Base-by-base conservation (phyloP, 306 rosid genomes). In the Casuarina cunninghamiana region DNA sequence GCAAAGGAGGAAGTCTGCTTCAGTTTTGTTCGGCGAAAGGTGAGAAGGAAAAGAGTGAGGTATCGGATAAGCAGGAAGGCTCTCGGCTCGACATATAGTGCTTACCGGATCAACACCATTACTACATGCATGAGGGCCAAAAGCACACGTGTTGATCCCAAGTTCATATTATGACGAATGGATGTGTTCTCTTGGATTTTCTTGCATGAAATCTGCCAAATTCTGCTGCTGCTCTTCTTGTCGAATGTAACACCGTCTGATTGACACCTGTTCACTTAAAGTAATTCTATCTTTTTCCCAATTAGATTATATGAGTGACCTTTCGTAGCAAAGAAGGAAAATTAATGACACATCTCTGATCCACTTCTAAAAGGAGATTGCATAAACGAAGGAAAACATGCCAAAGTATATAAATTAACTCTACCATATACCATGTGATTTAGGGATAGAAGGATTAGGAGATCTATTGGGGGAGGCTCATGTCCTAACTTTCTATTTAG, bases 61-160 rank as follows among this genome's bases (percentile, higher is more conserved):
- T 4, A 7, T 69, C 73, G 74, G 55, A 2, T 60, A 62, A 12
- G 80, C 76, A 4, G 51, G 39, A 11, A 35, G 78, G 42, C 74
- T 43, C 5, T 3, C 37, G 70, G 4, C 5, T 48, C 26, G 45
- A 1, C 6, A n/a, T 5, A 10, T 38, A 61, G 16, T 46, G 65
- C 10, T 46, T 53, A 39, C 32, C 57, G 19, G 62, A 73, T 65
- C 63, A 67, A 13, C 73, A 58, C 21, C 70, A 67, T 5, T 60
- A 17, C 11, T 76, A 61, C 77, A 73, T 77, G 84, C 82, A 84
- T 26, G 51, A 78, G 38, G 78, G 53, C 26, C 65, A 61, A 45
- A 76, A 86, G 26, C 45, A 85, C 91, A 86, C 91, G 90, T 90
- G 88, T 71, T 78, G 41, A 32, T 78, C 53, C 74, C 58, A 77